Evolutionary conservation across 345 rosid genomes (phyloP).

Genomic region (Salix viminalis): DNA sequence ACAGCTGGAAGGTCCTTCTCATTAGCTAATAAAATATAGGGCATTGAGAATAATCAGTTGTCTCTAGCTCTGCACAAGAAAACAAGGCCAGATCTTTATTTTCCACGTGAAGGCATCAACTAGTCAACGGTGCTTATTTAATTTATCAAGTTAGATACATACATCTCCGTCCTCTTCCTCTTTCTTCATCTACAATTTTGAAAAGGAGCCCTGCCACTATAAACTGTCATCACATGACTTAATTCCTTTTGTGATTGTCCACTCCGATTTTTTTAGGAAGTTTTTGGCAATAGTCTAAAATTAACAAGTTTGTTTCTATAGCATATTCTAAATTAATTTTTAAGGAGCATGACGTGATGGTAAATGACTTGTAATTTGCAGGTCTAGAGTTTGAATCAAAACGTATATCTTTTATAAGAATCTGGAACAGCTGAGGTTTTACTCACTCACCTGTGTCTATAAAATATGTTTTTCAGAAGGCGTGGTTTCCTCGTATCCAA

Average conservation of each 20-base stretch:
- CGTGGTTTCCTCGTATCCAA: too few relatives aligned
- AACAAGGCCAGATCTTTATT: conserved; percentile 5
- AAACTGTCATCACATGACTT: not conserved
- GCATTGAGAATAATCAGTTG: conserved; percentile 34
- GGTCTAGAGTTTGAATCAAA: accelerated
- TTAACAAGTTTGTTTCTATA: not conserved
- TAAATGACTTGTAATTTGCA: too few relatives aligned
- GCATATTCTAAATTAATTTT: too few relatives aligned
- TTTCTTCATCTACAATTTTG: conserved; percentile 10
- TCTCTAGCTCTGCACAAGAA: conserved; percentile 7
- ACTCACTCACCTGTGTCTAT: too few relatives aligned
- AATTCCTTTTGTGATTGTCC: not conserved
- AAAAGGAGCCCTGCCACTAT: not conserved
- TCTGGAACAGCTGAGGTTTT: too few relatives aligned
- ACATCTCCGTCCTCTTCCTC: not conserved
- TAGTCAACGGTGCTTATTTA: conserved; percentile 25
- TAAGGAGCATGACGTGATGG: accelerated
- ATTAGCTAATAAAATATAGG: not conserved
- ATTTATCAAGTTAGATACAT: not conserved
- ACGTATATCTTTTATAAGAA: too few relatives aligned
- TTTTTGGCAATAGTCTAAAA: not conserved
- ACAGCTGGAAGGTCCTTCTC: conserved; percentile 46
- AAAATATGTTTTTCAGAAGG: too few relatives aligned
- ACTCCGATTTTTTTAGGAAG: not conserved
- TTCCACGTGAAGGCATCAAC: conserved; percentile 31